Evolutionary conservation across 1,284 basidiomycete genomes (phyloP).

Genomic region (Serendipita sp.): DNA sequence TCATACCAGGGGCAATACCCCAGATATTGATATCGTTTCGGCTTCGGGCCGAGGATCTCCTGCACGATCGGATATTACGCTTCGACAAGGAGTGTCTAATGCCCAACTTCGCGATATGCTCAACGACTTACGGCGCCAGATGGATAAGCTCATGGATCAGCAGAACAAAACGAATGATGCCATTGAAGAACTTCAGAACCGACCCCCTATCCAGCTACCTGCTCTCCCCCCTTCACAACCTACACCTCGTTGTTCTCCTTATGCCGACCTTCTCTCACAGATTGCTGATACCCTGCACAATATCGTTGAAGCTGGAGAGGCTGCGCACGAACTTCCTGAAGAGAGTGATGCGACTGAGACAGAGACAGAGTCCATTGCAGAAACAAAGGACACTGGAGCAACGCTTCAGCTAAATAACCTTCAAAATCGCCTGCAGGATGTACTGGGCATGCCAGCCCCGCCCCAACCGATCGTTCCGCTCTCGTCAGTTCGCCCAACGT

Average conservation of each 20-base stretch:
- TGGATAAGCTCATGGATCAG: not conserved
- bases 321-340: not conserved
- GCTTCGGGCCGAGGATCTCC: not conserved
- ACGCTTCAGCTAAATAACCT: not conserved
- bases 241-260: not conserved
- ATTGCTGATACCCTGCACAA: not conserved
- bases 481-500: not conserved
- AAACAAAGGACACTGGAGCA: not conserved
- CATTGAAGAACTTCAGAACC: constrained; percentile 6
- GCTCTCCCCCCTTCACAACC: not conserved
- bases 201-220: constrained; percentile 2
- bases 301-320: constrained; percentile 2
- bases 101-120: not conserved
- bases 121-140: not conserved
- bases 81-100: not conserved
- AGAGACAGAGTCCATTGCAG: not conserved
- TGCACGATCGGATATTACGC: not conserved
- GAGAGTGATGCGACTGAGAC: not conserved
- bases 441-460: not conserved
- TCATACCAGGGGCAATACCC: not conserved
- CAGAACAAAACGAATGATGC: not conserved
- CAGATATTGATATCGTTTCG: constrained; percentile 5
- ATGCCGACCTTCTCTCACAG: not conserved
- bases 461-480: not conserved
- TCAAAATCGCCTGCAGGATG: not conserved